Evolutionary conservation across 179 eudicot species (phyloP).

Genomic region (Beta corolliflora): DNA sequence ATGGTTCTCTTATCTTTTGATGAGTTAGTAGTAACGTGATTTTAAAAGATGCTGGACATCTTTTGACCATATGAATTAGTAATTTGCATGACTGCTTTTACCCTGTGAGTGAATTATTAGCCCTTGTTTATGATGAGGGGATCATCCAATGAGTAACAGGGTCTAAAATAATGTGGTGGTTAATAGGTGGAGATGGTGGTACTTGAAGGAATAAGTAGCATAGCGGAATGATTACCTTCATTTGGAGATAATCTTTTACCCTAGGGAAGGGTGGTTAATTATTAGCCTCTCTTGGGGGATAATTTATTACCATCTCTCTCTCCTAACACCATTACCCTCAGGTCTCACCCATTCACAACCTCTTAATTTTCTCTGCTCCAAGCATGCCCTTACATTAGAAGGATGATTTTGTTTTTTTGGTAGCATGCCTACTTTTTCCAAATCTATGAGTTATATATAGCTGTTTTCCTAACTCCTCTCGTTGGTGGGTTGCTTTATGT

Average conservation of each 20-base stretch:
- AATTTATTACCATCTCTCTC: no score
- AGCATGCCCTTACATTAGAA: neutral
- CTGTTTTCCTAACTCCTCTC: neutral
- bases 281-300: no score
- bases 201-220: neutral
- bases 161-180: neutral
- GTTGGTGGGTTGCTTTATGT: constrained; percentile 20
- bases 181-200: neutral
- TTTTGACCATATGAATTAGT: no score
- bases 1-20: no score
- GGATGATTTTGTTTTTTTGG: neutral
- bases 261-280: no score
- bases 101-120: neutral
- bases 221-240: no score
- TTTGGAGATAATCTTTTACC: no score
- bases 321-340: neutral
- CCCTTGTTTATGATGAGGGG: neutral
- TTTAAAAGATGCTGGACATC: no score
- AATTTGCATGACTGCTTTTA: no score
- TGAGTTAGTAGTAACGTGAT: no score
- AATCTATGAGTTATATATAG: neutral
- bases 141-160: neutral
- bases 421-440: neutral
- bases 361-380: neutral
- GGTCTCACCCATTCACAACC: neutral